Evolutionary conservation across 2,329 filamentous ascomycete genomes (phyloP), one percentile per base, ranked within the genome.

Genomic region (Coleophoma eucalyptorum): DNA sequence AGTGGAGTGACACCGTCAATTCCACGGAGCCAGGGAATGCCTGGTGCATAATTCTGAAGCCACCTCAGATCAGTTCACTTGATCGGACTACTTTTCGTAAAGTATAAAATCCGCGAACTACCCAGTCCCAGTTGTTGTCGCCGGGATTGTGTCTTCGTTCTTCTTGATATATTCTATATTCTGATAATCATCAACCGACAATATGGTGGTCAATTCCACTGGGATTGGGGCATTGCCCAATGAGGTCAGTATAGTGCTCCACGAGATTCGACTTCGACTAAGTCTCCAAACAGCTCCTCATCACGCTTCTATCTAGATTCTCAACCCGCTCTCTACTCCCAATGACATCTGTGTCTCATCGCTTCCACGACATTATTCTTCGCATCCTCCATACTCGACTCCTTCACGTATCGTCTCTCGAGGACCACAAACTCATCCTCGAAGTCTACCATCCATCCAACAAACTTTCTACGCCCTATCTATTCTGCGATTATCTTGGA

Each of bases 361-460:
- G 80, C 37, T 80, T 90, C 60, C 77, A 86, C 65, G 79, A 74
- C 38, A 63, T 88, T 38, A 76, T 87, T 50, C 69, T 84, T 4
- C 79, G 81, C 21, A 77, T 89, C 42, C 69, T 90, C 7, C 80
- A 87, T 55, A 76, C 78, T 45, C 83, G 87, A 33, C 73, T 90
- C 2, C 69, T 84, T 43, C 66, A 77, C 18, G 80, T 82, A 18
- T 76, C 82, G 4, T 70, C 78, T 3, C 69, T 86, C 7, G 52
- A 52, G 46, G 78, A 82, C 35, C 81, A 89, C 62, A 80, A 84
- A 49, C 69, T 94, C 37, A 81, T 92, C 35, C 79, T 95, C 40
- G 88, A 93, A 70, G 90, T 87, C 65, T 92, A 87, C 62, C 88
- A 87, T 56, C 89, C 89, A 0, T 81, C 76, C 55, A 83, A 79